Evolutionary conservation across 2,329 filamentous ascomycete genomes (phyloP).

Genomic region (Coleophoma eucalyptorum): DNA sequence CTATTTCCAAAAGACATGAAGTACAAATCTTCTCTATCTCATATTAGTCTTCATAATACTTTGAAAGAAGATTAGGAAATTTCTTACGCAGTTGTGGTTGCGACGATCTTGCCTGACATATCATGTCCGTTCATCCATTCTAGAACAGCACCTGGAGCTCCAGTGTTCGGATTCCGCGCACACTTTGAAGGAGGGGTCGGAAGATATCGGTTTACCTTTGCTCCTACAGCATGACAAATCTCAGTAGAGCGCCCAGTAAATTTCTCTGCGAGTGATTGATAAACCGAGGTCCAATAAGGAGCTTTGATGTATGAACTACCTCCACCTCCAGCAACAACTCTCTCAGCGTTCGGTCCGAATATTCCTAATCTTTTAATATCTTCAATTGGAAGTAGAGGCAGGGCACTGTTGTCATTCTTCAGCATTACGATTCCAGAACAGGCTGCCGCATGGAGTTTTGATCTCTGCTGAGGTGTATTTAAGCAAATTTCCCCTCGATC

Average conservation of each 20-base stretch:
- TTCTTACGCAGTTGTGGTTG: neutral
- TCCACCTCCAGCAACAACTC: slow-evolving; percentile 10
- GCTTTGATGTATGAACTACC: slow-evolving; percentile 15
- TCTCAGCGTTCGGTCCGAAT: slow-evolving; percentile 50
- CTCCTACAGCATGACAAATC: neutral
- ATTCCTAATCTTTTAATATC: slow-evolving; percentile 30
- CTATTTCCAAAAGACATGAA: neutral
- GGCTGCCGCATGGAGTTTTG: slow-evolving; percentile 46
- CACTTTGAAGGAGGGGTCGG: neutral
- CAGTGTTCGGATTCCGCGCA: neutral
- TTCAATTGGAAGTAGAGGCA: slow-evolving; percentile 42
- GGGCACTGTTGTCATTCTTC: slow-evolving; percentile 52
- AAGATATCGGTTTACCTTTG: neutral
- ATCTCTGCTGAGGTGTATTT: slow-evolving; percentile 5
- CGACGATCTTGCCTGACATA: neutral
- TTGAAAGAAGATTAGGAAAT: neutral
- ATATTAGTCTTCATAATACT: neutral
- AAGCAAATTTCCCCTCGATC: neutral
- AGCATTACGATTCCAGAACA: slow-evolving; percentile 57
- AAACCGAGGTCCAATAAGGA: neutral
- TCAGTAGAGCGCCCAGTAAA: neutral
- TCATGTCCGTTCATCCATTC: neutral
- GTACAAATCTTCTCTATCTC: neutral
- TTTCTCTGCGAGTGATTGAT: neutral
- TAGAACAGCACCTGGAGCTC: neutral